Conservation (phyloP, 352 stramenopile species). For the Globisporangium viniferum region DNA sequence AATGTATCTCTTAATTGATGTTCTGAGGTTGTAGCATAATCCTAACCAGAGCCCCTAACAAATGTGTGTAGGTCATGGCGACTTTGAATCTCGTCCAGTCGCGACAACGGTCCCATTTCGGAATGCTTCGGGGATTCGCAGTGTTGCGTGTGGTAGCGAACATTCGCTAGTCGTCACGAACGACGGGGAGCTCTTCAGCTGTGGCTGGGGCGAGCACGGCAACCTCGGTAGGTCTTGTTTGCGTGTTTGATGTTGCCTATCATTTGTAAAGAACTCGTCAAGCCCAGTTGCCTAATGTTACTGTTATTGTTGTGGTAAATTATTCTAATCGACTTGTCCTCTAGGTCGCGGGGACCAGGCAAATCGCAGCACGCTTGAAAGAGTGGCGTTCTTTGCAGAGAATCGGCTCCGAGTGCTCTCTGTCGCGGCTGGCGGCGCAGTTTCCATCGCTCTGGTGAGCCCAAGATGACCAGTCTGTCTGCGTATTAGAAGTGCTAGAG, state of each 20-base stretch:
- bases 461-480: neutral
- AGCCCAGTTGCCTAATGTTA: neutral
- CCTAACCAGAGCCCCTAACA: neutral
- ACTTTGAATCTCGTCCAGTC: constrained; percentile 10
- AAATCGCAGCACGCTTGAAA: constrained; percentile 36
- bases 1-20: neutral
- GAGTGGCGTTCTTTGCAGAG: constrained; percentile 46
- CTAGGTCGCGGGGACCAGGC: constrained; percentile 56
- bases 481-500: neutral
- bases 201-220: constrained; percentile 81
- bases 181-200: constrained; percentile 62
- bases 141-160: constrained; percentile 75
- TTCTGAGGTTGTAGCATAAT: neutral
- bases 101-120: constrained; percentile 24
- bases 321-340: neutral
- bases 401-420: constrained; percentile 27
- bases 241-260: neutral
- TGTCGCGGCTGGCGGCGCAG: constrained; percentile 50
- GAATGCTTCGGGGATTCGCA: constrained; percentile 12
- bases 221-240: constrained; percentile 58
- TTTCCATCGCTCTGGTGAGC: constrained; percentile 50
- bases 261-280: neutral
- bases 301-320: neutral
- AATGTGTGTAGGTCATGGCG: constrained; percentile 8
- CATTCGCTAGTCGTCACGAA: constrained; percentile 58